A percentile compares a stretch with the other conserved stretches of the same genome.
phyloP scores from a whole-genome alignment of 2,329 filamentous ascomycete genomes.

The Fusarium setosum region DNA sequence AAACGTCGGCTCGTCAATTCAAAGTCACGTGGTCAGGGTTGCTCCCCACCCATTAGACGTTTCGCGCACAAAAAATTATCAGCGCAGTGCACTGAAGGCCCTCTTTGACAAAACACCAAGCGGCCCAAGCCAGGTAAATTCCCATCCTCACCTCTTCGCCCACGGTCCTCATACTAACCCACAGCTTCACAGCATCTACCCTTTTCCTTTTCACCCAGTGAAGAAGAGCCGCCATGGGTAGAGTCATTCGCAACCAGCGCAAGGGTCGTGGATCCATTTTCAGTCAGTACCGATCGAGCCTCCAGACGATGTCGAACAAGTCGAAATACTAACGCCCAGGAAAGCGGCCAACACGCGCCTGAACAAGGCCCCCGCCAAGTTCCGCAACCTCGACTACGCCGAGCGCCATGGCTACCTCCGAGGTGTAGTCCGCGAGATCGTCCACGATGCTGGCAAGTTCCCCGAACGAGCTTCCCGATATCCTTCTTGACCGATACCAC shows the following conservation, averaged over 20 bases:
- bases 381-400: conserved; percentile 95
- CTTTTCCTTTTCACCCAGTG: conserved; percentile 48
- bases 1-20: conserved; percentile 24
- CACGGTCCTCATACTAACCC: conserved; percentile 45
- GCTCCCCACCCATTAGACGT: conserved; percentile 36
- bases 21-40: conserved; percentile 54
- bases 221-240: conserved; percentile 61
- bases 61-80: conserved; percentile 55
- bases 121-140: conserved; percentile 54
- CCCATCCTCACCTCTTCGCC: conserved; percentile 39
- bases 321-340: conserved; percentile 46
- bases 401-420: conserved; percentile 98
- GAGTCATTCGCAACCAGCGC: conserved; percentile 75
- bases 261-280: conserved; percentile 70
- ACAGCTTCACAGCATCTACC: conserved; percentile 47
- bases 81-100: conserved; percentile 40
- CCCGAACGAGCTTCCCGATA: conserved; percentile 33
- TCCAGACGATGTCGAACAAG: conserved; percentile 37
- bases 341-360: conserved; percentile 86
- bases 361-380: conserved; percentile 87
- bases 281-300: conserved; percentile 56
- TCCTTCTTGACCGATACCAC: conserved; percentile 22
- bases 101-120: conserved; percentile 54
- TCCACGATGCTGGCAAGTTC: conserved; percentile 88
- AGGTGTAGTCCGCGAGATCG: conserved; percentile 98